Evolutionary conservation across 257 asterid species (phyloP).

Genomic region (Craterostigma plantagineum): DNA sequence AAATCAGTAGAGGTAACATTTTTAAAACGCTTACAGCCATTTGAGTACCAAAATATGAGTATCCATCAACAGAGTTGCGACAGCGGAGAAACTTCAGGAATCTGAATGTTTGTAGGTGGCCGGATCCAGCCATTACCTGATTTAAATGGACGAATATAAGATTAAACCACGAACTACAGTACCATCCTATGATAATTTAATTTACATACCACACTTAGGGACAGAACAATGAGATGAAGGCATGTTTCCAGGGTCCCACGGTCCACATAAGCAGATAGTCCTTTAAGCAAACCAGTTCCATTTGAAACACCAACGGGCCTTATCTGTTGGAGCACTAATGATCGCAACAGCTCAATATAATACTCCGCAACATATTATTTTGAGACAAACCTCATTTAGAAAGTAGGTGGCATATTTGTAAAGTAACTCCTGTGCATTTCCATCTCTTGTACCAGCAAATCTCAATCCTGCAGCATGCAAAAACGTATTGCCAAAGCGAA

Average conservation of each 20-base stretch:
- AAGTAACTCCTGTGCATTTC: conserved; percentile 77
- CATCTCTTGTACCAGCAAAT: conserved; percentile 94
- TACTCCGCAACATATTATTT: conserved; percentile 9
- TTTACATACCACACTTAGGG: conserved; percentile 72
- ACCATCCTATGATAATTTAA: conserved; percentile 4
- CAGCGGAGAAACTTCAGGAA: conserved; percentile 74
- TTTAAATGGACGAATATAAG: conserved; percentile 11
- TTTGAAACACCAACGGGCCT: conserved; percentile 49
- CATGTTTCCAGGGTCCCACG: conserved; percentile 90
- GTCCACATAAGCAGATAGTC: conserved; percentile 60
- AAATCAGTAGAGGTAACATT: conserved; percentile 6
- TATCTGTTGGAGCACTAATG: conserved; percentile 35
- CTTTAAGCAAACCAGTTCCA: conserved; percentile 48
- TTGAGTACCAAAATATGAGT: conserved; percentile 61
- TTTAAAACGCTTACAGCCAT: conserved; percentile 62
- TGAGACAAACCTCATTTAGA: conserved; percentile 64
- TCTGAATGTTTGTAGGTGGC: conserved; percentile 73
- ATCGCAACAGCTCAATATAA: conserved; percentile 10
- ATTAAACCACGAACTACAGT: conserved; percentile 5
- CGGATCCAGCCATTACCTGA: conserved; percentile 99
- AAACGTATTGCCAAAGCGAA: too few relatives aligned
- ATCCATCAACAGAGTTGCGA: conserved; percentile 67
- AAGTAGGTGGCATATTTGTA: conserved; percentile 72
- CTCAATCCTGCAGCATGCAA: conserved; percentile 43
- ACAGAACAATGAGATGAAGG: conserved; percentile 91